Conservation (phyloP, 805 yeast species). For the Torulaspora delbrueckii region DNA sequence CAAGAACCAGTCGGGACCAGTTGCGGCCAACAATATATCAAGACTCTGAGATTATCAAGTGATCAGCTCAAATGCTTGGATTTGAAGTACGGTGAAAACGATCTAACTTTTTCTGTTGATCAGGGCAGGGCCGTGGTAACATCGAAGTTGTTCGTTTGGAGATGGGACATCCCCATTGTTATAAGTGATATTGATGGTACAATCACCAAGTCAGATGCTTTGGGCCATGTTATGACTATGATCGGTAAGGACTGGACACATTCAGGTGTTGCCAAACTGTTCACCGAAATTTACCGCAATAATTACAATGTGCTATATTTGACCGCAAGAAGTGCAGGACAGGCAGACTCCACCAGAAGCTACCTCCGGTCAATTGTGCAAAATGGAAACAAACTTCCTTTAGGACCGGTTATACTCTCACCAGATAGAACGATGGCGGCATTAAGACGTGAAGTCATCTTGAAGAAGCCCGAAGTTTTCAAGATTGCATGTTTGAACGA, state of each 20-base stretch:
- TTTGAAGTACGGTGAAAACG: slow-evolving; percentile 74
- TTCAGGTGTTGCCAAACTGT: slow-evolving; percentile 86
- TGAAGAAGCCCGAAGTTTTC: slow-evolving; percentile 96
- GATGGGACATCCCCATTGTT: slow-evolving; percentile 77
- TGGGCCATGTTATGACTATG: slow-evolving; percentile 92
- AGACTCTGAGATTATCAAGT: slow-evolving; percentile 83
- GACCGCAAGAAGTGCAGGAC: slow-evolving; percentile 93
- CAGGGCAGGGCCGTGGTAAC: slow-evolving; percentile 73
- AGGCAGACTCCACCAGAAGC: slow-evolving; percentile 85
- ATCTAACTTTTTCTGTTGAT: slow-evolving; percentile 70
- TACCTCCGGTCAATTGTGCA: slow-evolving; percentile 77
- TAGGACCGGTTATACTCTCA: slow-evolving; percentile 89
- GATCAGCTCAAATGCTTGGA: slow-evolving; percentile 77
- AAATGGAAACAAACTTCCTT: slow-evolving; percentile 66
- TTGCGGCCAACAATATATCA: slow-evolving; percentile 51
- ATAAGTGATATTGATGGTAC: slow-evolving; percentile 98
- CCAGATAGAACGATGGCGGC: slow-evolving; percentile 98
- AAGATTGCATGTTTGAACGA: slow-evolving; percentile 95
- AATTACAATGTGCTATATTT: slow-evolving; percentile 92
- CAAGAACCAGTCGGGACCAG: slow-evolving; percentile 14
- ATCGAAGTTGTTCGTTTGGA: slow-evolving; percentile 80
- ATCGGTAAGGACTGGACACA: slow-evolving; percentile 98
- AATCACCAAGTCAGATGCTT: slow-evolving; percentile 93
- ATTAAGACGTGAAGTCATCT: slow-evolving; percentile 79
- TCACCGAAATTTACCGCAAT: slow-evolving; percentile 77